Base-by-base conservation (phyloP, 2,329 filamentous ascomycete species). In the Cytospora mali region DNA sequence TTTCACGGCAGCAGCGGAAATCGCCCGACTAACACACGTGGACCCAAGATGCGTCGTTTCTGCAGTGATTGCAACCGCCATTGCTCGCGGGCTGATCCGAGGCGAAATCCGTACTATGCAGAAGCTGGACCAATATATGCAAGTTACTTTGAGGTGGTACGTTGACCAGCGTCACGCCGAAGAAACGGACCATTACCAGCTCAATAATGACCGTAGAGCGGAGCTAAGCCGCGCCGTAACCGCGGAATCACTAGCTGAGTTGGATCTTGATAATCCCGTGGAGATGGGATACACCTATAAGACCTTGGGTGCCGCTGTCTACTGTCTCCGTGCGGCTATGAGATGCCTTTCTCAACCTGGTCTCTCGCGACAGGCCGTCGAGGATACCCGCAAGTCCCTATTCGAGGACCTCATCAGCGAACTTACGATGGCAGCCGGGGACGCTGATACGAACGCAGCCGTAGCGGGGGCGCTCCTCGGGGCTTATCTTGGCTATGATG, bases 391-490 rank as follows among this genome's bases (percentile, higher is more conserved):
- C 9, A 59, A 11, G 16, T n/a, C n/a, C 3, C 9, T 53, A 9
- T 59, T 59, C 21, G 33, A 11, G 16, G n/a, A 53, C 0, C 31
- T 46, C 27, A 59, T 59, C 49, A 10, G 13, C n/a, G 16, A 6
- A 6, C 10, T 59, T 16, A 5, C 42, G 1, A 6, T 31, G 2
- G 4, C 42, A 49, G 57, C 33, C 18, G 57, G 57, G 33, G 35
- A 29, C 11, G 57, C 57, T 23, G n/a, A 50, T 27, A 50, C 57
- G 18, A 59, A 59, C 35, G 31, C 57, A 25, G n/a, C 49, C 1
- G 39, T 59, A 16, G 49, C 57, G 28, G 57, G 57, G n/a, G 57
- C 57, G 25, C 25, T 59, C 6, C 49, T 59, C 7, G 57, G 57
- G 18, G 57, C 57, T 14, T 59, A 46, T 31, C 49, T 59, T 7